Evolutionary conservation across 257 asterid species (phyloP).

Genomic region (Plectranthus barbatus): DNA sequence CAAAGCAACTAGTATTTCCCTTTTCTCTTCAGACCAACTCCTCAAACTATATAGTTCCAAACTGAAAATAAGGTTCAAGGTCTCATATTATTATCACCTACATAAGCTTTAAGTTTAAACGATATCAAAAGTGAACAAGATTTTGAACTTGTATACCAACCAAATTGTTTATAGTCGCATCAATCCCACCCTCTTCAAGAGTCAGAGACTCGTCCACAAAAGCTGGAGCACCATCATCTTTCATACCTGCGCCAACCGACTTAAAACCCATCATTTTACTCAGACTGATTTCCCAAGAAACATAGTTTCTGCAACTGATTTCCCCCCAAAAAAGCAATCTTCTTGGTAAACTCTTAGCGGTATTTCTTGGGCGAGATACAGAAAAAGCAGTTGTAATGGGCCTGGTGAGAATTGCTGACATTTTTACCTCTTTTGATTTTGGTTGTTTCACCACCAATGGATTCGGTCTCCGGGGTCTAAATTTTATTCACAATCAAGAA

Average conservation of each 20-base stretch:
- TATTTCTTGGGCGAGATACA: background rate
- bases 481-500: too few species aligned
- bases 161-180: constrained; percentile 49
- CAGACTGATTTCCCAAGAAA: constrained; percentile 11
- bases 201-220: constrained; percentile 24
- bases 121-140: background rate
- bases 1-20: background rate
- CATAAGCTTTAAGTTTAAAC: background rate
- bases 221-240: constrained; percentile 27
- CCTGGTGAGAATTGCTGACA: constrained; percentile 25
- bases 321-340: constrained; percentile 18
- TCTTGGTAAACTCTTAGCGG: constrained; percentile 5
- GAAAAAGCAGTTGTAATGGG: constrained; percentile 14
- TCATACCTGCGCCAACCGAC: constrained; percentile 7
- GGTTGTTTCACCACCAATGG: too few species aligned
- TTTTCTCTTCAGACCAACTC: background rate
- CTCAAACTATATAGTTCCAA: background rate
- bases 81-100: background rate
- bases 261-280: constrained; percentile 20
- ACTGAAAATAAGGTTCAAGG: background rate
- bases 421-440: constrained; percentile 2
- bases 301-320: constrained; percentile 11
- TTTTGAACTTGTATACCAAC: constrained; percentile 29
- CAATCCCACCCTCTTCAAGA: constrained; percentile 26
- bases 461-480: too few species aligned